Percentiles rank a stretch among this genome's conserved stretches.
These are phyloP conservation scores for Pestalotiopsis sp. DNA, from an alignment of 2,329 filamentous ascomycete species.

Conservation along the genomic window DNA sequence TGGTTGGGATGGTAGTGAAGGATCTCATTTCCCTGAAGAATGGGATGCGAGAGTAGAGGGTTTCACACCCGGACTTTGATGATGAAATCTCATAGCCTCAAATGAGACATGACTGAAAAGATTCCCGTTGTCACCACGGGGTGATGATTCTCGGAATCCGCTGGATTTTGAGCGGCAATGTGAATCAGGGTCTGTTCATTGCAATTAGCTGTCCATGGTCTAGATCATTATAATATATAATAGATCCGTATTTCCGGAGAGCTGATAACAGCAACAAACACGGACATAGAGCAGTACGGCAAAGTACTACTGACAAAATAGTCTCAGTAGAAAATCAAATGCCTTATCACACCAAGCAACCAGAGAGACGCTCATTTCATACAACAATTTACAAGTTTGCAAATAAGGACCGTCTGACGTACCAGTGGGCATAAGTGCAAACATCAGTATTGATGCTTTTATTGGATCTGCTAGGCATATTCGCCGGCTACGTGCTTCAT, in stretches of 20 bases:
- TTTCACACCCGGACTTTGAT: slow-evolving; percentile 41
- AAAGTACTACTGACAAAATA: too few species aligned
- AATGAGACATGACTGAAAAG: neutral
- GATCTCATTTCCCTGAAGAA: slow-evolving; percentile 45
- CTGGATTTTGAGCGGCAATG: neutral
- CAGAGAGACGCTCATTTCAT: too few species aligned
- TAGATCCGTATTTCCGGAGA: too few species aligned
- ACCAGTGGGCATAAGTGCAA: neutral
- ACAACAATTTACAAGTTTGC: too few species aligned
- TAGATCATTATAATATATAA: too few species aligned
- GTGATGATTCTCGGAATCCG: neutral
- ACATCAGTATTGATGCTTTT: neutral
- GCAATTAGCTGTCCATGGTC: too few species aligned
- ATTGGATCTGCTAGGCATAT: neutral
- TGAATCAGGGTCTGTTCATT: neutral
- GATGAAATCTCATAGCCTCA: neutral
- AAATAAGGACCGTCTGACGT: neutral
- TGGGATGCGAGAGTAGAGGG: slow-evolving; percentile 54
- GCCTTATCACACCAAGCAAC: too few species aligned
- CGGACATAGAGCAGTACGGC: too few species aligned
- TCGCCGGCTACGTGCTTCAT: neutral
- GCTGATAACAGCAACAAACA: too few species aligned
- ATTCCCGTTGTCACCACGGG: neutral
- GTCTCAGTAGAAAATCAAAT: too few species aligned
- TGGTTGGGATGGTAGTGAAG: slow-evolving; percentile 55